A percentile compares a stretch with the other conserved stretches of the same genome.
phyloP scores from a whole-genome alignment of 164 flowering plant species.

The Cinnamomum chago region DNA sequence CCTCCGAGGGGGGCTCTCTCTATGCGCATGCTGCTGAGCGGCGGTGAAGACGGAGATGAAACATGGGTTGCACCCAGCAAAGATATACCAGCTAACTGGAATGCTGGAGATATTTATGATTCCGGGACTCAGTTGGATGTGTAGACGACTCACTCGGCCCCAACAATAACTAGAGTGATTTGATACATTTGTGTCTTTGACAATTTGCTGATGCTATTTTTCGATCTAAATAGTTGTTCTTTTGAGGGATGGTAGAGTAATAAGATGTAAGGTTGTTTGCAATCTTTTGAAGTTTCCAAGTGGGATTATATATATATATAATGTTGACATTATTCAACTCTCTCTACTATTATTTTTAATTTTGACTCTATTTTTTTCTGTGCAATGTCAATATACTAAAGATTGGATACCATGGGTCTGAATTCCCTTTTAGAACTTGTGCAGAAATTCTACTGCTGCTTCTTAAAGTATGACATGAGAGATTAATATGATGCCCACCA shows the following conservation, averaged over 20 bases:
- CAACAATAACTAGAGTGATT: background rate
- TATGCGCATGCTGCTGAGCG: constrained; percentile 67
- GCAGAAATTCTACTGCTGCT: too few relatives aligned
- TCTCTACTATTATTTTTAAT: background rate
- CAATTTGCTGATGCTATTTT: too few relatives aligned
- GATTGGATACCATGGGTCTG: too few relatives aligned
- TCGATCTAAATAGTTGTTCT: background rate
- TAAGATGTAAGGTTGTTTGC: background rate
- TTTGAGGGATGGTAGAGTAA: background rate
- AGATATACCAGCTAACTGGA: constrained; percentile 67
- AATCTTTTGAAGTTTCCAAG: too few relatives aligned
- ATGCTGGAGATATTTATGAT: constrained; percentile 68
- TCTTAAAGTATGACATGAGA: too few relatives aligned
- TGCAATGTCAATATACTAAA: too few relatives aligned
- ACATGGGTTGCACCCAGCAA: constrained; percentile 67
- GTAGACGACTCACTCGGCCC: background rate
- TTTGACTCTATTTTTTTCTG: too few relatives aligned
- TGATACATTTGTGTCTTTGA: background rate
- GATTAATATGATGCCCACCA: too few relatives aligned
- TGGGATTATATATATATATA: background rate
- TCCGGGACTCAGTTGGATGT: constrained; percentile 69
- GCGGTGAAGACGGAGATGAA: constrained; percentile 65
- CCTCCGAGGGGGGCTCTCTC: constrained; percentile 76
- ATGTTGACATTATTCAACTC: background rate
- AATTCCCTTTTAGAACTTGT: too few relatives aligned